Evolutionary conservation across 352 stramenopile species (phyloP).

Genomic region (Elongisporangium senticosum): DNA sequence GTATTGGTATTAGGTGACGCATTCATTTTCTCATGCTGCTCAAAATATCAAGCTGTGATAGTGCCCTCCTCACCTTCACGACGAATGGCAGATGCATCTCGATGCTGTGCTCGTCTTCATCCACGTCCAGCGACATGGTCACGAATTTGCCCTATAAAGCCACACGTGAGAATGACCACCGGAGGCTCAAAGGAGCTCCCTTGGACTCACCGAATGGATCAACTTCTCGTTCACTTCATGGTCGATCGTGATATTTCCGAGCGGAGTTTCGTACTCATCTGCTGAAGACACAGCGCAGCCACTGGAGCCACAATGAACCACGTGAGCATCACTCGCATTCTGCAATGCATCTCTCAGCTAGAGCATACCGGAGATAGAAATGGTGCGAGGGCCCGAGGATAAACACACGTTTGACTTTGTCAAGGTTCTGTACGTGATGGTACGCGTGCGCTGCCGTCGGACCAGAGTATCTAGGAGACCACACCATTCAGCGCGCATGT

Average conservation of each 20-base stretch:
- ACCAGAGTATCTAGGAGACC: constrained; percentile 84
- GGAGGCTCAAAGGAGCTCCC: background rate
- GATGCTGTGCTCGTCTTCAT: constrained; percentile 96
- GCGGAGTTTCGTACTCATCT: constrained; percentile 89
- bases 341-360: background rate
- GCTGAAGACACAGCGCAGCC: constrained; percentile 83
- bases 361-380: constrained; percentile 87
- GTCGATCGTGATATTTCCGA: constrained; percentile 92
- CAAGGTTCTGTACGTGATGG: constrained; percentile 73
- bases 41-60: too few relatives aligned
- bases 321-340: background rate
- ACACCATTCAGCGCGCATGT: background rate
- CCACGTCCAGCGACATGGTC: constrained; percentile 78
- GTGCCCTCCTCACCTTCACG: constrained; percentile 51
- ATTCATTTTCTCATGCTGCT: background rate
- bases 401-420: constrained; percentile 76
- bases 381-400: constrained; percentile 96
- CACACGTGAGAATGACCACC: constrained; percentile 1
- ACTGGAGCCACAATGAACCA: constrained; percentile 16
- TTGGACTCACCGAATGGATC: constrained; percentile 51
- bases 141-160: constrained; percentile 55
- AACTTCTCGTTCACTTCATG: constrained; percentile 87
- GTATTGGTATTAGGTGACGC: background rate
- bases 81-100: constrained; percentile 98
- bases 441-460: constrained; percentile 93